Evolutionary conservation across 352 stramenopile genomes (phyloP).

Genomic region (Globisporangium barbulae): DNA sequence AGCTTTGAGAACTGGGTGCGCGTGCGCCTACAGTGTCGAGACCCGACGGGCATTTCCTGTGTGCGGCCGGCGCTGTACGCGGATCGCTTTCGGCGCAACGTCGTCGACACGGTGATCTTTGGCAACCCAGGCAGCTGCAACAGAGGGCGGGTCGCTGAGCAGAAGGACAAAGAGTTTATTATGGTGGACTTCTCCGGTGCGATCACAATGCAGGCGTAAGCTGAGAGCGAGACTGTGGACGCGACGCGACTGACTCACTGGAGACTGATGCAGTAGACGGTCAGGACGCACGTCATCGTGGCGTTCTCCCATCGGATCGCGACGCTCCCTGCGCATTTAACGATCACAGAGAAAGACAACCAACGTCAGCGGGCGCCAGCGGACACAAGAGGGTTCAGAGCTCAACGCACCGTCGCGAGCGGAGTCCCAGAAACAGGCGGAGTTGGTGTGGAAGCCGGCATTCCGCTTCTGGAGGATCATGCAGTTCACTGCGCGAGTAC

Average conservation of each 20-base stretch:
- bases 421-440: constrained; percentile 85
- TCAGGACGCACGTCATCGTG: constrained; percentile 69
- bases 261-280: constrained; percentile 71
- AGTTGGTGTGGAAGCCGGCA: constrained; percentile 84
- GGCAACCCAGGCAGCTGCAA: constrained; percentile 43
- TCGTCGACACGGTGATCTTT: constrained; percentile 83
- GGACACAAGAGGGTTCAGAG: neutral
- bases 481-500: constrained; percentile 63
- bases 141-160: constrained; percentile 19
- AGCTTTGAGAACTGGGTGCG: constrained; percentile 88
- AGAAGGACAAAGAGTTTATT: constrained; percentile 64
- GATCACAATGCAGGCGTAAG: constrained; percentile 35
- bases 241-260: constrained; percentile 26
- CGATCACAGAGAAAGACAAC: neutral
- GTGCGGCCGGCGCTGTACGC: constrained; percentile 81
- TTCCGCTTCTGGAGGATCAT: constrained; percentile 89
- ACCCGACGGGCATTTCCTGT: constrained; percentile 78
- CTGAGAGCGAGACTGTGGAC: neutral
- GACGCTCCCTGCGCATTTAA: constrained; percentile 45
- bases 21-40: constrained; percentile 75
- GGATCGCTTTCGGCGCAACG: constrained; percentile 79
- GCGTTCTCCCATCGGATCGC: constrained; percentile 74
- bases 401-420: constrained; percentile 67
- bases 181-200: constrained; percentile 82
- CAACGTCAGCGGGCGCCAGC: neutral